Percentiles rank a stretch among this genome's conserved stretches.
Evolutionary conservation across 441 rosid species (phyloP).

Genomic region (Populus hybrid): DNA sequence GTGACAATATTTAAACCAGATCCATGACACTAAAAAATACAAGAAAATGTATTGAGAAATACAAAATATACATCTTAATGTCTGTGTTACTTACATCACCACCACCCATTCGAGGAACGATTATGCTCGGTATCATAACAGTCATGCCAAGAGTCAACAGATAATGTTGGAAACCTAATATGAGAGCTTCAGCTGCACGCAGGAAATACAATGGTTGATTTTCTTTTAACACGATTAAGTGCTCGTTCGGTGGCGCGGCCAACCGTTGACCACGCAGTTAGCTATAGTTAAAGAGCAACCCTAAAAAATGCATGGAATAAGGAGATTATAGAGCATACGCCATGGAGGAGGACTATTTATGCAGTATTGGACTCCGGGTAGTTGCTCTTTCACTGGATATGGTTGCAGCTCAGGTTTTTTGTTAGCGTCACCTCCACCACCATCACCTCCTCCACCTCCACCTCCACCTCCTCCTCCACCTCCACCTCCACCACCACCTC

Average conservation of each 20-base stretch:
- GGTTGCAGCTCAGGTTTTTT: slow-evolving; percentile 45
- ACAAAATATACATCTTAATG: neutral
- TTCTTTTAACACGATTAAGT: no score
- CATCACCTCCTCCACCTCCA: neutral
- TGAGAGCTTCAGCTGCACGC: slow-evolving; percentile 62
- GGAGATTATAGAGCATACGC: slow-evolving; percentile 29
- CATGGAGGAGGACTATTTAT: slow-evolving; percentile 72
- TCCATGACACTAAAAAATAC: neutral
- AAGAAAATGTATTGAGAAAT: neutral
- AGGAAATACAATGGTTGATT: neutral
- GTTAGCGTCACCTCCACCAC: slow-evolving; percentile 6
- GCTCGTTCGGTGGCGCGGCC: no score
- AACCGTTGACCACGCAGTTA: no score
- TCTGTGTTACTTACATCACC: slow-evolving; percentile 37
- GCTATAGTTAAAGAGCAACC: no score
- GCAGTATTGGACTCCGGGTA: slow-evolving; percentile 59
- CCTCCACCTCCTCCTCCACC: neutral
- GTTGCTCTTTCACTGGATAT: slow-evolving; percentile 65
- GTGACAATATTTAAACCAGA: slow-evolving; percentile 6
- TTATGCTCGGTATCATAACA: slow-evolving; percentile 58
- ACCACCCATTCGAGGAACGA: slow-evolving; percentile 88
- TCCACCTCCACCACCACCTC: neutral
- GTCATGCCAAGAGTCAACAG: slow-evolving; percentile 64
- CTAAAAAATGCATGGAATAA: no score
- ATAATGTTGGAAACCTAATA: slow-evolving; percentile 71